Conservation (phyloP, 805 yeast species). For the Hanseniaspora singularis region DNA sequence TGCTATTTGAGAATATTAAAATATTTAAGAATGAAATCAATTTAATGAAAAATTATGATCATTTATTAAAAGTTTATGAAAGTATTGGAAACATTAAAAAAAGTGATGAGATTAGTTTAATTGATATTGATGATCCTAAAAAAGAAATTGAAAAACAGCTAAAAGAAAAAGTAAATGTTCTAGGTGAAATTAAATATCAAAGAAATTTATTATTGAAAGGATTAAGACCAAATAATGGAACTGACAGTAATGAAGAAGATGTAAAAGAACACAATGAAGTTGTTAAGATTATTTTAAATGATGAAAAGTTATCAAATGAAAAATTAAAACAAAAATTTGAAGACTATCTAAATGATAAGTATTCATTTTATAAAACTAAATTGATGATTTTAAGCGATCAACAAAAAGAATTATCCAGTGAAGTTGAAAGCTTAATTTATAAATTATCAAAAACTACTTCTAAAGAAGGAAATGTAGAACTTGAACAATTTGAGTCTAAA, state of each 20-base stretch:
- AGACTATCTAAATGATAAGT: constrained; percentile 1
- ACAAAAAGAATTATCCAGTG: background rate
- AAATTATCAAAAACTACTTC: background rate
- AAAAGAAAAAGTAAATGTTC: background rate
- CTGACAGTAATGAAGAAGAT: constrained; percentile 54
- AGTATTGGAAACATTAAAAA: constrained; percentile 17
- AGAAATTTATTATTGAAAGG: constrained; percentile 7
- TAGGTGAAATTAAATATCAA: constrained; percentile 7
- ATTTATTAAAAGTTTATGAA: constrained; percentile 31
- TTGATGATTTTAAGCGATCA: constrained; percentile 2
- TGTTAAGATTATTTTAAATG: background rate
- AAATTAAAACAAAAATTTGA: constrained; percentile 6
- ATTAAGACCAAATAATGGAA: background rate
- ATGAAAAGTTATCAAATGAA: background rate
- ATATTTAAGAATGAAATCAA: constrained; percentile 34
- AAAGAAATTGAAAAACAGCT: constrained; percentile 18
- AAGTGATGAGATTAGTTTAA: constrained; percentile 32
- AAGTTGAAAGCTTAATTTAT: background rate
- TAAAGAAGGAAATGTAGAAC: background rate
- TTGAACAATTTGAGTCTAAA: background rate
- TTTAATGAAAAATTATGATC: constrained; percentile 35
- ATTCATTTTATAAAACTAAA: constrained; percentile 4
- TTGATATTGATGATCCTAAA: constrained; percentile 54
- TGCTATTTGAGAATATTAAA: constrained; percentile 39
- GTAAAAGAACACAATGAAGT: constrained; percentile 21